Percentiles rank a stretch among this genome's conserved stretches.
Evolutionary conservation across 192 early-diverging fungal genomes (phyloP).

Genomic region (Thamnidium elegans): DNA sequence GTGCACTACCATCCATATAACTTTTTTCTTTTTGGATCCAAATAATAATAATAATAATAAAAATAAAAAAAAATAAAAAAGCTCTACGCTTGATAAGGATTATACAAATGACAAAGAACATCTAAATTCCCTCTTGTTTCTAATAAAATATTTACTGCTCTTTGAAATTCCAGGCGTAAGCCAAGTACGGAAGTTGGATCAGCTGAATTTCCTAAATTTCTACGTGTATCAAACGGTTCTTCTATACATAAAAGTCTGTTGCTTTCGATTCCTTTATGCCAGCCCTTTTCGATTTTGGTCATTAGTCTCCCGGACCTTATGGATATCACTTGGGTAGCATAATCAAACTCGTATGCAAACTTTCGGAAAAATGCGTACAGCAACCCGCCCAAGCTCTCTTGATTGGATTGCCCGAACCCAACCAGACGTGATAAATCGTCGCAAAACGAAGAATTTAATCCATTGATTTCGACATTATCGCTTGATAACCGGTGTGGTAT

Average conservation of each 20-base stretch:
- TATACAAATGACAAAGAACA: slow-evolving; percentile 10
- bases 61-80: no score
- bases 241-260: slow-evolving; percentile 83
- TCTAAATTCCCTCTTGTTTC: not conserved
- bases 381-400: slow-evolving; percentile 73
- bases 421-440: slow-evolving; percentile 60
- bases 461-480: slow-evolving; percentile 42
- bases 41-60: no score
- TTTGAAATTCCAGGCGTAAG: slow-evolving; percentile 73
- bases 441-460: slow-evolving; percentile 53
- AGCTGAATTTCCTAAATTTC: slow-evolving; percentile 90
- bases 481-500: slow-evolving; percentile 44
- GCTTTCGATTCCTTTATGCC: slow-evolving; percentile 65
- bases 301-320: slow-evolving; percentile 76
- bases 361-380: slow-evolving; percentile 84
- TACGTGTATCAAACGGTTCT: slow-evolving; percentile 84
- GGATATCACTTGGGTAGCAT: slow-evolving; percentile 73
- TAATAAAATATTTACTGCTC: slow-evolving; percentile 51
- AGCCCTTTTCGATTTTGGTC: slow-evolving; percentile 81
- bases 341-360: slow-evolving; percentile 83
- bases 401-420: slow-evolving; percentile 67
- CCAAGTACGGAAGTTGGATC: slow-evolving; percentile 76
- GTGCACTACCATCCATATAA: no score
- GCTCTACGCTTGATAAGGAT: slow-evolving; percentile 20
- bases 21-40: not conserved